Evolutionary conservation across 2,329 filamentous ascomycete genomes (phyloP).

Genomic region (Colletotrichum sp.): DNA sequence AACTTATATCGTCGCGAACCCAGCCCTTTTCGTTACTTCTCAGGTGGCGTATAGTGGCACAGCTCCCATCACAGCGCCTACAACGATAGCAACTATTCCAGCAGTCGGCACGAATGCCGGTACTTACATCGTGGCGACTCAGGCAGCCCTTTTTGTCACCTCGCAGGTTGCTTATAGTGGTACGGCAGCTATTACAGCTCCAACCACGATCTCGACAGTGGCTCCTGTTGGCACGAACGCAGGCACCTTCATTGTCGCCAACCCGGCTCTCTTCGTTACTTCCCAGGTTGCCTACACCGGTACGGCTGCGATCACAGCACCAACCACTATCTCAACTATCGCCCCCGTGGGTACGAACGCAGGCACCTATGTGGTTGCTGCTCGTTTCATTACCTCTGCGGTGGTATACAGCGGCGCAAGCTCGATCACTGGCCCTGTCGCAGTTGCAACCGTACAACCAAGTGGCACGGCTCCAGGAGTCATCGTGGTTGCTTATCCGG

Average conservation of each 20-base stretch:
- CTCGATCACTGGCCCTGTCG: background rate
- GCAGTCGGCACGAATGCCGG: background rate
- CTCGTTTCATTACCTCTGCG: background rate
- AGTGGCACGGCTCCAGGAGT: conserved; percentile 10
- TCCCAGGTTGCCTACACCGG: background rate
- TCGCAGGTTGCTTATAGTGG: background rate
- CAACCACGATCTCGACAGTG: conserved; percentile 3
- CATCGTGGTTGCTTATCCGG: conserved; percentile 1
- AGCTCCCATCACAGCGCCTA: background rate
- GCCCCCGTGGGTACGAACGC: background rate
- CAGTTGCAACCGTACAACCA: conserved; percentile 2
- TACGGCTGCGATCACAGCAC: conserved; percentile 1
- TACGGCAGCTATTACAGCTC: background rate
- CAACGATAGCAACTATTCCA: conserved; percentile 2
- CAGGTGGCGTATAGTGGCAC: background rate
- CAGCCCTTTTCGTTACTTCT: background rate
- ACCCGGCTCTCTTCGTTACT: background rate
- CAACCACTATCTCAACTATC: background rate
- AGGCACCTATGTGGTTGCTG: conserved; percentile 6
- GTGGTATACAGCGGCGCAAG: background rate
- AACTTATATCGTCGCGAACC: conserved; percentile 5
- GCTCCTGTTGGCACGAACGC: background rate
- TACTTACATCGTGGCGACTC: conserved; percentile 1
- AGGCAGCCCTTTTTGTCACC: background rate
- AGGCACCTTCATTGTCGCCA: conserved; percentile 13